phyloP scores from a whole-genome alignment of 352 stramenopile species.

The Pythium sp. region DNA sequence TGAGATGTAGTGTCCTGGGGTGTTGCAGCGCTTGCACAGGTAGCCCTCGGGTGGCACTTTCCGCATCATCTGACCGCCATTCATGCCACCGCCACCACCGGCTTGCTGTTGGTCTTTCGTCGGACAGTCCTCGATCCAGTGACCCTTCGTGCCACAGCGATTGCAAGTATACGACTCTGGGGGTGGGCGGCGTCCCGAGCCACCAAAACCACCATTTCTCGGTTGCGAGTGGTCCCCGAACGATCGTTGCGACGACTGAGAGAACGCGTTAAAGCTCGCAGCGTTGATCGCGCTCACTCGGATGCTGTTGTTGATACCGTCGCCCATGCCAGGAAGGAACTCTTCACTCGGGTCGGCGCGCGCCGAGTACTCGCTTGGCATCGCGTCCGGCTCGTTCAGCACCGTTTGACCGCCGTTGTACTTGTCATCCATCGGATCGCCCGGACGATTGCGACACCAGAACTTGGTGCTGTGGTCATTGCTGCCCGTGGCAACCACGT shows the following conservation, averaged over 20 bases:
- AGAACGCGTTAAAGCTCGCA: constrained; percentile 70
- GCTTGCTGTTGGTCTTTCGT: constrained; percentile 69
- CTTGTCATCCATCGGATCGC: constrained; percentile 88
- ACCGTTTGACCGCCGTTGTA: constrained; percentile 80
- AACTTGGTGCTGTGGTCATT: constrained; percentile 99
- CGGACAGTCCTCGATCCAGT: constrained; percentile 88
- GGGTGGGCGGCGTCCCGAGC: constrained; percentile 43
- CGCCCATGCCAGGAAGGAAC: constrained; percentile 69
- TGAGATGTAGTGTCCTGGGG: constrained; percentile 83
- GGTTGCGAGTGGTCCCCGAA: constrained; percentile 7
- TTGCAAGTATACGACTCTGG: constrained; percentile 89
- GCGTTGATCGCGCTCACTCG: constrained; percentile 68
- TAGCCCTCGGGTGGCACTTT: constrained; percentile 75
- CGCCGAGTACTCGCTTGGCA: constrained; percentile 25
- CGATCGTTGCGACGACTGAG: constrained; percentile 30
- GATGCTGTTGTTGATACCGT: constrained; percentile 42
- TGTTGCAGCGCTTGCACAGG: constrained; percentile 85
- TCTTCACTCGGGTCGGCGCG: constrained; percentile 31
- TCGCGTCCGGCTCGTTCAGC: constrained; percentile 62
- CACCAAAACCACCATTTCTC: constrained; percentile 20
- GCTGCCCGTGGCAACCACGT: constrained; percentile 94
- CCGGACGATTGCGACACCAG: constrained; percentile 94
- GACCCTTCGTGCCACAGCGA: constrained; percentile 77
- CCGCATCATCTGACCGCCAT: constrained; percentile 24
- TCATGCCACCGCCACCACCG: not conserved